Evolutionary conservation across 1,284 basidiomycete species (phyloP).

Genomic region (Meira miltonrushii): DNA sequence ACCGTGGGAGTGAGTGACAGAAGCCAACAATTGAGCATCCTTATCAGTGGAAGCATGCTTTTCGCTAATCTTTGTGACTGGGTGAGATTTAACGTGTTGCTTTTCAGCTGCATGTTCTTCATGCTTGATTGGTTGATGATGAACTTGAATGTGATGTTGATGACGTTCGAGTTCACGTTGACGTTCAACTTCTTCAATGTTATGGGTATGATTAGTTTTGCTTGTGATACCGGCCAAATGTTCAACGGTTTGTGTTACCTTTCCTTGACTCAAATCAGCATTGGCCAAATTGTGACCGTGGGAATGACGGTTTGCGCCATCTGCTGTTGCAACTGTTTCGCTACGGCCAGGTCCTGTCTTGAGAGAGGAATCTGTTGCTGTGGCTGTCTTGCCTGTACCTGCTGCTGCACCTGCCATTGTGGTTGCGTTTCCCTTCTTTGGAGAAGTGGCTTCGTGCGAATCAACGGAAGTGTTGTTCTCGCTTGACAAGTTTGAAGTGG

Average conservation of each 20-base stretch:
- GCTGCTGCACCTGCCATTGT: constrained; percentile 1
- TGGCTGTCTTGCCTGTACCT: background rate
- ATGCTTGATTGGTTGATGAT: constrained; percentile 51
- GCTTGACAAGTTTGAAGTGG: background rate
- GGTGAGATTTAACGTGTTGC: constrained; percentile 38
- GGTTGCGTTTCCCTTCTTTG: background rate
- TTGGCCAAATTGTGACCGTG: constrained; percentile 21
- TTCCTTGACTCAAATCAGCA: constrained; percentile 40
- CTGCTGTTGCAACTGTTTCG: constrained; percentile 25
- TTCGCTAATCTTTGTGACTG: constrained; percentile 43
- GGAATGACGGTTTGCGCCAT: constrained; percentile 27
- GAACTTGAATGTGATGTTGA: constrained; percentile 52
- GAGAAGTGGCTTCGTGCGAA: constrained; percentile 2
- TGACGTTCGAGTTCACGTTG: constrained; percentile 51
- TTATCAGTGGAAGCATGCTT: constrained; percentile 50
- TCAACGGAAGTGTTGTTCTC: background rate
- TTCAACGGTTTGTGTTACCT: constrained; percentile 51
- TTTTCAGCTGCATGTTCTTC: constrained; percentile 46
- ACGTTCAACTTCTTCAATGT: constrained; percentile 51
- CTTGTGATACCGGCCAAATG: constrained; percentile 49
- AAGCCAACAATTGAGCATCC: constrained; percentile 47
- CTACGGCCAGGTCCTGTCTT: constrained; percentile 13
- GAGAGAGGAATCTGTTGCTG: background rate
- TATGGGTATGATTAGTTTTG: constrained; percentile 48
- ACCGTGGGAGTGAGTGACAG: constrained; percentile 38